These are phyloP conservation scores for Termitomyces sp. DNA, from an alignment of 768 basidiomycete species.

Conservation along the genomic window DNA sequence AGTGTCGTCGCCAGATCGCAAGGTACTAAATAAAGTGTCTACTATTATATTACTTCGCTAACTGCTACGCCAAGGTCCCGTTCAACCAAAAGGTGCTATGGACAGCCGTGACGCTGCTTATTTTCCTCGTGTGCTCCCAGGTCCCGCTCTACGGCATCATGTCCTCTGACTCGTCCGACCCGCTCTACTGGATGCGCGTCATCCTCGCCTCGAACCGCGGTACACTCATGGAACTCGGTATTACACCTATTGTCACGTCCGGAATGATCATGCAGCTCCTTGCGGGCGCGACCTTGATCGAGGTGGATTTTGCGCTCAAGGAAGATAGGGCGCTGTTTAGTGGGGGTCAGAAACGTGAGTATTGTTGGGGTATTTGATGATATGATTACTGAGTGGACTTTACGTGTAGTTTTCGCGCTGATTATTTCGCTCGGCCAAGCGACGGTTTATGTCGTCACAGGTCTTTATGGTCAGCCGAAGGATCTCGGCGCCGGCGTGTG, in stretches of 20 bases:
- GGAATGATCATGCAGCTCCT: slow-evolving; percentile 99
- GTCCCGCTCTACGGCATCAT: slow-evolving; percentile 99
- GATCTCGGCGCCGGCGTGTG: slow-evolving; percentile 97
- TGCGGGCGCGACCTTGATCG: slow-evolving; percentile 95
- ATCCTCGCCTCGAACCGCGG: slow-evolving; percentile 98
- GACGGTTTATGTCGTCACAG: slow-evolving; percentile 94
- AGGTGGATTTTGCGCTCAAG: slow-evolving; percentile 95
- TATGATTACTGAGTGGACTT: too few relatives aligned
- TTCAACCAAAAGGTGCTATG: slow-evolving; percentile 99
- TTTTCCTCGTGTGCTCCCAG: slow-evolving; percentile 99
- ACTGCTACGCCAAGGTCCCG: slow-evolving; percentile 56
- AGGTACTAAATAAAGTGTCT: slow-evolving; percentile 41
- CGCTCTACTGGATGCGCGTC: slow-evolving; percentile 99
- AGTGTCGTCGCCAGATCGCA: slow-evolving; percentile 96
- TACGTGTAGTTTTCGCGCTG: slow-evolving; percentile 79
- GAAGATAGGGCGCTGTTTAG: slow-evolving; percentile 95
- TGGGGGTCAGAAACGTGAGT: slow-evolving; percentile 93
- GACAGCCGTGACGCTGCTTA: slow-evolving; percentile 98
- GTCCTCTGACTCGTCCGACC: slow-evolving; percentile 98
- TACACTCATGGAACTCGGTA: slow-evolving; percentile 98
- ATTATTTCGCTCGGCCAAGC: slow-evolving; percentile 96
- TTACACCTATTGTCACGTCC: slow-evolving; percentile 94
- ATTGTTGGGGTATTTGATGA: not conserved
- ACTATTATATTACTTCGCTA: too few relatives aligned
- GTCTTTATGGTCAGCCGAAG: slow-evolving; percentile 90